phyloP scores from a whole-genome alignment of 768 basidiomycete species.

The Termitomyces sp. region DNA sequence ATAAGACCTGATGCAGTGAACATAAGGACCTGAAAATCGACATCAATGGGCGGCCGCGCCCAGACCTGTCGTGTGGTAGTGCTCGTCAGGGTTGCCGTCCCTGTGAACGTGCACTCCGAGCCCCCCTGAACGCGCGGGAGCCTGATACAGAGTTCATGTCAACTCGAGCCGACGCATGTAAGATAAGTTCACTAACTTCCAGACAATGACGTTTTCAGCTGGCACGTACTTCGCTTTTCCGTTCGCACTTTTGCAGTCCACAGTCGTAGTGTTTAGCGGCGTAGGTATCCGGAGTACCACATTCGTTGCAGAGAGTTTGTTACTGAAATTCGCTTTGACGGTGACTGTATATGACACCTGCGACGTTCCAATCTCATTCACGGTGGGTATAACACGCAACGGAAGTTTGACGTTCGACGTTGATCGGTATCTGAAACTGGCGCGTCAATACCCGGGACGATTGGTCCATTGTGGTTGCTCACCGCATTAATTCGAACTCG shows the following conservation, averaged over 20 bases:
- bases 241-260: slow-evolving; percentile 84
- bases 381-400: slow-evolving; percentile 80
- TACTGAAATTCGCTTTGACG: slow-evolving; percentile 83
- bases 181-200: slow-evolving; percentile 71
- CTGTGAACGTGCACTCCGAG: slow-evolving; percentile 82
- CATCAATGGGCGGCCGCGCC: slow-evolving; percentile 96
- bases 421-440: slow-evolving; percentile 72
- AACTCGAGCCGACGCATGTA: background rate
- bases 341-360: slow-evolving; percentile 89
- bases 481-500: slow-evolving; percentile 98
- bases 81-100: slow-evolving; percentile 74
- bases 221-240: slow-evolving; percentile 99
- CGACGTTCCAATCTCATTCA: slow-evolving; percentile 88
- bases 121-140: slow-evolving; percentile 91
- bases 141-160: slow-evolving; percentile 34
- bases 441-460: background rate
- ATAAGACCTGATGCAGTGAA: slow-evolving; percentile 95
- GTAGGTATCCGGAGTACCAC: slow-evolving; percentile 94
- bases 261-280: slow-evolving; percentile 88
- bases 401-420: slow-evolving; percentile 97
- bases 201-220: slow-evolving; percentile 91
- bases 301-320: slow-evolving; percentile 90
- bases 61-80: slow-evolving; percentile 94
- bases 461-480: slow-evolving; percentile 17
- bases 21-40: slow-evolving; percentile 99